Conservation (phyloP, 768 basidiomycete species). For the Leccinellum rugosiceps region DNA sequence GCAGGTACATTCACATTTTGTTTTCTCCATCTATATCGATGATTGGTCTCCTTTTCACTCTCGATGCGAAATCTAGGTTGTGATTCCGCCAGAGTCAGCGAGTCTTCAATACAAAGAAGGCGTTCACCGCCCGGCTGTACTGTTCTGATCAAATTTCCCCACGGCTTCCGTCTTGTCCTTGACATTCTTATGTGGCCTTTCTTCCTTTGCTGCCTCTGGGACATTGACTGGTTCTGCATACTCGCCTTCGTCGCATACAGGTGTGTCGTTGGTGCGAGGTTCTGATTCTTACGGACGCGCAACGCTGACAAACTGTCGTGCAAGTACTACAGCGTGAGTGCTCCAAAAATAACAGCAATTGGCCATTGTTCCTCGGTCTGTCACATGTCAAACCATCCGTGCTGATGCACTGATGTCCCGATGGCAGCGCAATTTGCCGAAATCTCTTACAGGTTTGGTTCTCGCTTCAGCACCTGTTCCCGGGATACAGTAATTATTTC, state of each 20-base stretch:
- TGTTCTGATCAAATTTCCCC: slow-evolving; percentile 45
- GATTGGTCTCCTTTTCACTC: neutral
- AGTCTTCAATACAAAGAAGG: slow-evolving; percentile 41
- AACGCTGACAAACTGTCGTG: slow-evolving; percentile 34
- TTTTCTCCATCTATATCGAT: neutral
- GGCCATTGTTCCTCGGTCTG: no score
- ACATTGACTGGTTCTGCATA: slow-evolving; percentile 25
- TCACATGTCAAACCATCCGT: no score
- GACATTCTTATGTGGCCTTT: no score
- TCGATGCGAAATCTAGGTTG: slow-evolving; percentile 12
- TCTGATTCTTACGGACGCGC: slow-evolving; percentile 27
- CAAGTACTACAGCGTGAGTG: slow-evolving; percentile 36
- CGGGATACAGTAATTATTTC: no score
- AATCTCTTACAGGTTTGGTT: no score
- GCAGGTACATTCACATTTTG: slow-evolving; percentile 27
- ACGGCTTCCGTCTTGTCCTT: no score
- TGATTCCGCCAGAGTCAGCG: slow-evolving; percentile 23
- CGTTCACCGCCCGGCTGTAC: slow-evolving; percentile 39
- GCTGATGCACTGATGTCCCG: no score
- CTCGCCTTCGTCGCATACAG: neutral
- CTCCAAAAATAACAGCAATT: no score
- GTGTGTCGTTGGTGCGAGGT: slow-evolving; percentile 33
- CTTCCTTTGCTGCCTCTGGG: slow-evolving; percentile 27
- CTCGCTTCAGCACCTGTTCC: no score
- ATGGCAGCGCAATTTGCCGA: no score